These are phyloP conservation scores for Nicotiana sylvestris DNA, from an alignment of 257 asterid species.

Conservation along the genomic window DNA sequence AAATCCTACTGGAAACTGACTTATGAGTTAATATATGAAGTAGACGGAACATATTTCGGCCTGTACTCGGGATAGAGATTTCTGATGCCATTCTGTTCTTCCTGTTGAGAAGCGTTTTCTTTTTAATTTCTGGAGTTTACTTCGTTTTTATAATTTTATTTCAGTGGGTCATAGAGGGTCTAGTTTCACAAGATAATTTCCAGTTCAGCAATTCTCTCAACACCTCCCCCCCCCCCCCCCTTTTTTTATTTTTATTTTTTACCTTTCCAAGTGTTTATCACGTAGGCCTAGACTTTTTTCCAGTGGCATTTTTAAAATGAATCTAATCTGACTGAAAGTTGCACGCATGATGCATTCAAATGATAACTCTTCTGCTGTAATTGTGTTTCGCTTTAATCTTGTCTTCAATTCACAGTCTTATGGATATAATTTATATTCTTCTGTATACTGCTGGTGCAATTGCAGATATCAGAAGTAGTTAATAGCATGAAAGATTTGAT, in stretches of 20 bases:
- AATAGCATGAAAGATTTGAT: constrained; percentile 99
- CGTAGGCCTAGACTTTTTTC: neutral
- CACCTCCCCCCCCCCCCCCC: no score
- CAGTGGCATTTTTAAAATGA: neutral
- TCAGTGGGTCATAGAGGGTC: neutral
- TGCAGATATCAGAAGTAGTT: constrained; percentile 95
- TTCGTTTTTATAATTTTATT: neutral
- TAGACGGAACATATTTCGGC: neutral
- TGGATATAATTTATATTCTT: neutral
- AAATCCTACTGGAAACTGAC: neutral
- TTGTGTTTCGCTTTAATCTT: neutral
- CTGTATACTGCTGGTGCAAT: neutral
- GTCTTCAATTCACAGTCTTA: neutral
- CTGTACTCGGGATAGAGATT: neutral
- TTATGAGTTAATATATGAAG: neutral
- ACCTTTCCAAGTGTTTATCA: neutral
- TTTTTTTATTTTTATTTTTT: neutral
- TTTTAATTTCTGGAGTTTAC: neutral
- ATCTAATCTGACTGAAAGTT: neutral
- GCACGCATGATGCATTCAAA: neutral
- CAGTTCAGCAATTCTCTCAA: neutral
- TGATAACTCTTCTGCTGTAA: neutral
- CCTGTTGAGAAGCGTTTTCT: neutral
- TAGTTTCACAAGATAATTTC: neutral
- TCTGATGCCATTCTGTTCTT: neutral